Evolutionary conservation across 305 asterid species (phyloP).

Genomic region (Ruellia speciosa): DNA sequence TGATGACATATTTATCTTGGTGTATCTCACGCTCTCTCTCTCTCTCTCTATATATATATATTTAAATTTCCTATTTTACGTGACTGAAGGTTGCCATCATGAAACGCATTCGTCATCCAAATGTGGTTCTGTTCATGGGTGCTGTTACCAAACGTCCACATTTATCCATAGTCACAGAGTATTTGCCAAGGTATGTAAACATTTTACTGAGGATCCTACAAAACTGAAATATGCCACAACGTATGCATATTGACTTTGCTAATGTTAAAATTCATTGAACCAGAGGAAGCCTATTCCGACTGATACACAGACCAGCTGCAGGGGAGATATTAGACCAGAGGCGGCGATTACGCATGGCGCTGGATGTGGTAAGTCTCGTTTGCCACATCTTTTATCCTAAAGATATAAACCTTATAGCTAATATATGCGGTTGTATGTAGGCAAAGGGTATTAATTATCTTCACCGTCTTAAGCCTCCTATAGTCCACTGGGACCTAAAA

Average conservation of each 20-base stretch:
- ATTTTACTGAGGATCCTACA: background rate
- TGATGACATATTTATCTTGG: too few species aligned
- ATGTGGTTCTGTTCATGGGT: slow-evolving; percentile 96
- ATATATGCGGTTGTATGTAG: slow-evolving; percentile 34
- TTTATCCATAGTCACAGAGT: slow-evolving; percentile 86
- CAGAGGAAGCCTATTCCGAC: slow-evolving; percentile 90
- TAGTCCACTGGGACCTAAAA: slow-evolving; percentile 91
- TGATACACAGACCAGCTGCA: slow-evolving; percentile 79
- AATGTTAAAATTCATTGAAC: slow-evolving; percentile 19
- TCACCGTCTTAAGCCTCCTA: slow-evolving; percentile 74
- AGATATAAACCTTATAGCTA: background rate
- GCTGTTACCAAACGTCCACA: slow-evolving; percentile 92
- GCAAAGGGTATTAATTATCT: slow-evolving; percentile 94
- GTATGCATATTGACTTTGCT: slow-evolving; percentile 23
- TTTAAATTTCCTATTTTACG: slow-evolving; percentile 5
- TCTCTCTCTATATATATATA: too few species aligned
- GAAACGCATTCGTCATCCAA: slow-evolving; percentile 97
- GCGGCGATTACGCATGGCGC: slow-evolving; percentile 76
- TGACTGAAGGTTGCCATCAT: slow-evolving; percentile 74
- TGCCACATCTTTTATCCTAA: slow-evolving; percentile 5
- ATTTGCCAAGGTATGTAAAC: slow-evolving; percentile 62
- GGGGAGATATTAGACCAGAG: slow-evolving; percentile 68
- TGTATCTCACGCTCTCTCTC: too few species aligned
- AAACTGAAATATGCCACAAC: slow-evolving; percentile 6
- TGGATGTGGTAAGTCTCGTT: slow-evolving; percentile 68